Base-by-base conservation (phyloP, 73 alveolate genomes). In the Paramecium pentaurelia region DNA sequence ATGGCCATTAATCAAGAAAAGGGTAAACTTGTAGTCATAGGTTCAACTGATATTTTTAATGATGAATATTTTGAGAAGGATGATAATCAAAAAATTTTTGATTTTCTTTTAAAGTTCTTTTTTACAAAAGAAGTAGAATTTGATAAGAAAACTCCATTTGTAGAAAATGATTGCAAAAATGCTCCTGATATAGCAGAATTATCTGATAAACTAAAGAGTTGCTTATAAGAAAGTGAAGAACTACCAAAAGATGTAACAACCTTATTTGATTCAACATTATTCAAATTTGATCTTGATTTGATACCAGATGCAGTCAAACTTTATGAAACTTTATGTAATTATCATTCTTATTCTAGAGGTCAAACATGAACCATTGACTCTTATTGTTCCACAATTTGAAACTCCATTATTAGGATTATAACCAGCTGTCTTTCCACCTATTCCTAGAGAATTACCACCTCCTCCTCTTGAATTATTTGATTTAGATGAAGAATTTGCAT, bases 321-420 rank as follows among this genome's bases (percentile, higher is more conserved):
- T 47, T 98, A 84, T 93, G 95, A 94, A 92, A 84, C 94, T 70
- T 64, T 97, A 22, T 96, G 95, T 64, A 34, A 64, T 3, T 1
- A 11, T 64, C 22, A 0, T 27, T 64, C 47, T 0, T 64, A 64
- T 64, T 28, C 27, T 64, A 64, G 84, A 28, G 68, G 98, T 97
- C 1, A 97, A 95, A 89, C 99, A 97, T 77, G 99, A 97, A 58
- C 98, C 97, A 25, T 94, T 98, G 36, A 95, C 99, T 30, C 96
- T 98, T 44, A 98, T 98, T 64, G 99, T 99, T 3, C 99, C 99
- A 16, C 96, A 95, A 75, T 98, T 98, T 95, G 99, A 98, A 95
- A 97, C 99, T 0, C 99, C 99, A 8, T 93, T 98, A 96, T 98
- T 99, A 25, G 94, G 97, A 27, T 93, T 97, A 12, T 86, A 93